Percentiles rank a stretch among this genome's conserved stretches.
These are phyloP conservation scores for Penicillium sumatraense DNA, from an alignment of 2,329 filamentous ascomycete genomes.

Conservation along the genomic window DNA sequence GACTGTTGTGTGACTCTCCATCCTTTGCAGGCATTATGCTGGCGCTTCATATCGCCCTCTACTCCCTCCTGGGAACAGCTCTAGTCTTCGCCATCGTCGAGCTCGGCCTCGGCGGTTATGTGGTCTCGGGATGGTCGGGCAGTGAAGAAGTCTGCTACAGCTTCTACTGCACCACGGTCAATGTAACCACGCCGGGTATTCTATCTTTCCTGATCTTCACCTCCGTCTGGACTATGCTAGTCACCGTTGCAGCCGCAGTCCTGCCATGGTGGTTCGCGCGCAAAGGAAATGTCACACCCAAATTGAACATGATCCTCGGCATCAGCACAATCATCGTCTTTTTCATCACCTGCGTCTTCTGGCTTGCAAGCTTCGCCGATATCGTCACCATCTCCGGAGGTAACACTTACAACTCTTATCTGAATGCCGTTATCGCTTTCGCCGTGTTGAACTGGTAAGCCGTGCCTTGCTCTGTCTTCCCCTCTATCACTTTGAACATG, in stretches of 20 bases:
- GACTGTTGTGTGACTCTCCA: background rate
- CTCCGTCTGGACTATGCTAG: slow-evolving; percentile 33
- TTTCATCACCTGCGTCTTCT: slow-evolving; percentile 37
- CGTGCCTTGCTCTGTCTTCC: background rate
- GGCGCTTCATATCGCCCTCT: slow-evolving; percentile 29
- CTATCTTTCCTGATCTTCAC: slow-evolving; percentile 30
- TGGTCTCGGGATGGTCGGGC: slow-evolving; percentile 12
- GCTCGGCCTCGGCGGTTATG: slow-evolving; percentile 32
- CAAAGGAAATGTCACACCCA: slow-evolving; percentile 18
- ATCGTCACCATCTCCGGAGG: slow-evolving; percentile 23
- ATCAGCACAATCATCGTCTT: slow-evolving; percentile 25
- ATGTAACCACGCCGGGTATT: slow-evolving; percentile 24
- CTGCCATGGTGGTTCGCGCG: slow-evolving; percentile 26
- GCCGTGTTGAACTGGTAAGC: slow-evolving; percentile 34
- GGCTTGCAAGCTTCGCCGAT: slow-evolving; percentile 36
- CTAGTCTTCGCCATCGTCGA: slow-evolving; percentile 34
- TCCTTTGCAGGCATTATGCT: slow-evolving; percentile 15
- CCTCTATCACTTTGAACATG: background rate
- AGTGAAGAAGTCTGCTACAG: slow-evolving; percentile 6
- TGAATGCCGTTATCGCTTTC: slow-evolving; percentile 34
- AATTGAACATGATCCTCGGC: slow-evolving; percentile 27
- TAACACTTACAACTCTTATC: slow-evolving; percentile 14
- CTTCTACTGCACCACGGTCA: slow-evolving; percentile 14
- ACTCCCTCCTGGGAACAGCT: slow-evolving; percentile 27
- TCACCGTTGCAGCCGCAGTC: slow-evolving; percentile 20